phyloP scores from a whole-genome alignment of 768 basidiomycete genomes.

The Exsudoporus frostii region DNA sequence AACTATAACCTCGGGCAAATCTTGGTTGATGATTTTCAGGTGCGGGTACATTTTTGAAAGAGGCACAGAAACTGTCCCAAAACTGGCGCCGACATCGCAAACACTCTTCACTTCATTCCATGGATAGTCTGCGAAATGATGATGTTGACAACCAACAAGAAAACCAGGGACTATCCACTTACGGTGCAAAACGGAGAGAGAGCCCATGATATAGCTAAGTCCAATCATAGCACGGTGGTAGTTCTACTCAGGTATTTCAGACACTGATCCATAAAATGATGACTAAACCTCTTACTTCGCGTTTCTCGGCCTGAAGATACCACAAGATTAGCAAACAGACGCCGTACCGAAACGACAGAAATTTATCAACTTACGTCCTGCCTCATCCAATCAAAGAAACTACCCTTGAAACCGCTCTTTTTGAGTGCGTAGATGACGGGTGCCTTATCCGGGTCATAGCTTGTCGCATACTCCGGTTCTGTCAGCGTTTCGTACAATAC shows the following conservation, averaged over 20 bases:
- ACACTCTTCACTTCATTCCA: constrained; percentile 26
- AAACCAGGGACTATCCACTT: not conserved
- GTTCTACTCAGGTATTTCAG: constrained; percentile 12
- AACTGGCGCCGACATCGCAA: constrained; percentile 30
- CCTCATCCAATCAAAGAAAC: constrained; percentile 24
- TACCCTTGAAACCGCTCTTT: constrained; percentile 13
- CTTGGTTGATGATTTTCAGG: constrained; percentile 27
- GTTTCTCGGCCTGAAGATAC: constrained; percentile 9
- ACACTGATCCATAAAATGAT: not conserved
- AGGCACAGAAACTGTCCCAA: constrained; percentile 27
- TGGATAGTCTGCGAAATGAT: constrained; percentile 18
- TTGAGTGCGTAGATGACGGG: constrained; percentile 20
- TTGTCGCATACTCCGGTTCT: constrained; percentile 23
- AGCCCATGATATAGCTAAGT: constrained; percentile 18
- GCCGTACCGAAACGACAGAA: not conserved
- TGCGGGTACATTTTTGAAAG: constrained; percentile 27
- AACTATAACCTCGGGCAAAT: constrained; percentile 27
- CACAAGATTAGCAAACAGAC: not conserved
- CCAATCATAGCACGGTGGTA: constrained; percentile 27
- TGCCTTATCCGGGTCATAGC: constrained; percentile 20
- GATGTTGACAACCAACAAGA: not conserved
- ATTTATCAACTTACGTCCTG: constrained; percentile 16
- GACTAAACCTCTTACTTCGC: constrained; percentile 3
- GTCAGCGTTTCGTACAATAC: constrained; percentile 25
- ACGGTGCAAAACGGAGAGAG: constrained; percentile 24